phyloP scores from a whole-genome alignment of 805 yeast species.

The Zygoascus biomembranicola region DNA sequence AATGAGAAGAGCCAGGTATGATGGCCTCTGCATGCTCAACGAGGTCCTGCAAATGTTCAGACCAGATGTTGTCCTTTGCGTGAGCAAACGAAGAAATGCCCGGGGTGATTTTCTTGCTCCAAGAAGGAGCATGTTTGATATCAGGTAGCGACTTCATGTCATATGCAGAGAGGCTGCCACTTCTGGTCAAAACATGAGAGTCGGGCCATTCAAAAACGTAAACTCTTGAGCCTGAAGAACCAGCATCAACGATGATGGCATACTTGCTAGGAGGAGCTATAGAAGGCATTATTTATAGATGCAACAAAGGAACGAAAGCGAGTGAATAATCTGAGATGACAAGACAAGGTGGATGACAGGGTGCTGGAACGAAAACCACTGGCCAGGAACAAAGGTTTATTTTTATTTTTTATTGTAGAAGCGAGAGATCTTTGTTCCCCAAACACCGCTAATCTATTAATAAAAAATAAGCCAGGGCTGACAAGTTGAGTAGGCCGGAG shows the following conservation, averaged over 20 bases:
- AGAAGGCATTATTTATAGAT: constrained; percentile 16
- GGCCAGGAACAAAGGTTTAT: neutral
- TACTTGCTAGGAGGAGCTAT: constrained; percentile 41
- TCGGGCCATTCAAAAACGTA: constrained; percentile 78
- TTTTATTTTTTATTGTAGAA: no score
- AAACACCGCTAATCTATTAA: no score
- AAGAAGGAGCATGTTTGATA: constrained; percentile 51
- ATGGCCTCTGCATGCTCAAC: constrained; percentile 60
- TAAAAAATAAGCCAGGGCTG: no score
- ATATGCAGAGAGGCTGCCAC: constrained; percentile 12
- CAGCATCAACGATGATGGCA: constrained; percentile 91
- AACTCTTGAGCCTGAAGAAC: constrained; percentile 88
- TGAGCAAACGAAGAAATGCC: constrained; percentile 68
- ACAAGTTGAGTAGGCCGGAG: no score
- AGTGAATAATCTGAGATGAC: no score
- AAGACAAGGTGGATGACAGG: no score
- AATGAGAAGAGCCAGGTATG: constrained; percentile 54
- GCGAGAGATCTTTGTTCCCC: no score
- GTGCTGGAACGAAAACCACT: neutral
- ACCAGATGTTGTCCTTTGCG: constrained; percentile 44
- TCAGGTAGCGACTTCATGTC: constrained; percentile 51
- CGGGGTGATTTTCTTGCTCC: constrained; percentile 71
- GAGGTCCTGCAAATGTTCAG: constrained; percentile 56
- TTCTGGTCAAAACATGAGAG: constrained; percentile 22
- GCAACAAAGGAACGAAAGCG: neutral